phyloP scores from a whole-genome alignment of 2,329 filamentous ascomycete genomes.

The Zalaria obscura region DNA sequence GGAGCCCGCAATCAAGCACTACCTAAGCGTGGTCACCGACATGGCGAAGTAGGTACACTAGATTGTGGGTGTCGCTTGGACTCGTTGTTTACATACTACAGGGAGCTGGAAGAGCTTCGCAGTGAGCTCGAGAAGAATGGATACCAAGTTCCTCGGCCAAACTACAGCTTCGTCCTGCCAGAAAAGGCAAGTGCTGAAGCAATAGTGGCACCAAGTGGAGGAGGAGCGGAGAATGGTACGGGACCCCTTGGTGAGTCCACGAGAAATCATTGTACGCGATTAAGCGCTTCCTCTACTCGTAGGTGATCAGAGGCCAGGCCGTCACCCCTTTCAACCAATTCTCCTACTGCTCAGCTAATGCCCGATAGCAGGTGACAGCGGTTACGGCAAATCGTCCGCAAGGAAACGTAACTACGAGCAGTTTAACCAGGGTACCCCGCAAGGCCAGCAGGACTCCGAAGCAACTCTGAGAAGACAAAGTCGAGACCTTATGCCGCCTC shows the following conservation, averaged over 20 bases:
- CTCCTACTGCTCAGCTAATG: no score
- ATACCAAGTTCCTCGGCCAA: slow-evolving; percentile 12
- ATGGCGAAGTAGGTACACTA: slow-evolving; percentile 15
- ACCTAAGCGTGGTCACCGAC: slow-evolving; percentile 19
- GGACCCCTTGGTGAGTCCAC: no score
- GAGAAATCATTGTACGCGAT: no score
- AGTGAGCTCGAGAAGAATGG: slow-evolving; percentile 14
- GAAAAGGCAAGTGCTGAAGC: neutral
- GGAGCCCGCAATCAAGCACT: slow-evolving; percentile 19
- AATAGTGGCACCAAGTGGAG: neutral
- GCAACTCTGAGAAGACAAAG: slow-evolving; percentile 8
- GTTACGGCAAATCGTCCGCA: slow-evolving; percentile 9
- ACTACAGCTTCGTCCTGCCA: slow-evolving; percentile 9
- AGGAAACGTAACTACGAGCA: slow-evolving; percentile 18
- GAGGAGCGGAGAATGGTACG: no score
- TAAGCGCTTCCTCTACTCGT: no score
- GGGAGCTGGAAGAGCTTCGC: slow-evolving; percentile 10
- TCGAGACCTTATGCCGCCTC: slow-evolving; percentile 25
- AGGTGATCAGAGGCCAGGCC: no score
- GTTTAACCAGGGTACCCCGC: slow-evolving; percentile 6
- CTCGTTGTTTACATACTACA: slow-evolving; percentile 4
- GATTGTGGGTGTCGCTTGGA: neutral
- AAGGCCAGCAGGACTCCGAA: slow-evolving; percentile 6
- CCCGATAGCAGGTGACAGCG: neutral
- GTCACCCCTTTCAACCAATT: no score